phyloP scores from a whole-genome alignment of 1,284 basidiomycete species.

The Naganishia sp. region DNA sequence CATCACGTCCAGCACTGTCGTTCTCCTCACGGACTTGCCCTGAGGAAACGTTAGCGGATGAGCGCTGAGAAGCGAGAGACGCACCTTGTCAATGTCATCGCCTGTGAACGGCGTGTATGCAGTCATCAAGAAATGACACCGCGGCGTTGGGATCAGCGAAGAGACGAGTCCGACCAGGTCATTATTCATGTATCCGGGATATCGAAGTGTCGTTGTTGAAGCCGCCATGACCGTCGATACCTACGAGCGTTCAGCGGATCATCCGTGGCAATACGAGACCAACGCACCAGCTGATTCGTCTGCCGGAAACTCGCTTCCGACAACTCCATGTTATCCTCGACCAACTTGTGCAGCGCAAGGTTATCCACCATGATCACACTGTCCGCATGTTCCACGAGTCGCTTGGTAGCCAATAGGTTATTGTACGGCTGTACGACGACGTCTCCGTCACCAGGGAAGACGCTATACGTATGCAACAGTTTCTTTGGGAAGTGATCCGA shows the following conservation, averaged over 20 bases:
- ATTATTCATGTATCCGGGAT: conserved; percentile 99
- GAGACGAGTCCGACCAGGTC: conserved; percentile 97
- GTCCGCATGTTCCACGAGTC: conserved; percentile 94
- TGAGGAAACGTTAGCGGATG: conserved; percentile 46
- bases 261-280: neutral
- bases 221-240: conserved; percentile 95
- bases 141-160: conserved; percentile 95
- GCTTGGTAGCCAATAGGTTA: conserved; percentile 86
- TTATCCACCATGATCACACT: conserved; percentile 98
- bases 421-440: conserved; percentile 99
- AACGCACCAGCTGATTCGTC: conserved; percentile 83
- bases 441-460: conserved; percentile 92
- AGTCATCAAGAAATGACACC: conserved; percentile 99
- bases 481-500: conserved; percentile 99
- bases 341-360: conserved; percentile 86
- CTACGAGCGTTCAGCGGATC: conserved; percentile 54
- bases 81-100: conserved; percentile 88
- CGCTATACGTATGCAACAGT: conserved; percentile 97
- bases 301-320: conserved; percentile 92
- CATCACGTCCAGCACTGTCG: conserved; percentile 98
- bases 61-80: conserved; percentile 15
- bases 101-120: conserved; percentile 98
- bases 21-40: conserved; percentile 86
- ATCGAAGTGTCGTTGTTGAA: conserved; percentile 93
- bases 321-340: conserved; percentile 84